These are phyloP conservation scores for Blastocystis hominis DNA, from an alignment of 352 stramenopile genomes.

Conservation along the genomic window DNA sequence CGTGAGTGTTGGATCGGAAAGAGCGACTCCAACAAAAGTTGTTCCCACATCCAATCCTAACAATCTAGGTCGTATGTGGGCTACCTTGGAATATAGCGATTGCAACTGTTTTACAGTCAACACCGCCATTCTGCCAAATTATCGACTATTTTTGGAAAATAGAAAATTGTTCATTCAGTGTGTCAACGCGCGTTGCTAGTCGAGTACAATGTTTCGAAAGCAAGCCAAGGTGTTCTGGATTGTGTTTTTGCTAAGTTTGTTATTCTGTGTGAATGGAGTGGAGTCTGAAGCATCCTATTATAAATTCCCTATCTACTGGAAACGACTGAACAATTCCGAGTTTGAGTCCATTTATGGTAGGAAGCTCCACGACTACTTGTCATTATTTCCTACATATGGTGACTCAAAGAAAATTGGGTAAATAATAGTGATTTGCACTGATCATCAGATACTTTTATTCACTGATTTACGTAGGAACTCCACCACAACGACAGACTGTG, in stretches of 20 bases:
- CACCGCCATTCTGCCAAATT: background rate
- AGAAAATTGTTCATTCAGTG: no score
- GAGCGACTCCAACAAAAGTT: constrained; percentile 4
- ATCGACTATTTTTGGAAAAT: background rate
- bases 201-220: no score
- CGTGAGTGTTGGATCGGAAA: constrained; percentile 9
- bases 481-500: constrained; percentile 42
- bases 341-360: background rate
- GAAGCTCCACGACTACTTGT: constrained; percentile 40
- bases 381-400: constrained; percentile 15
- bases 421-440: background rate
- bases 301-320: constrained; percentile 27
- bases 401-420: constrained; percentile 43
- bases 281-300: background rate
- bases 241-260: background rate
- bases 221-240: background rate
- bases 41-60: constrained; percentile 38
- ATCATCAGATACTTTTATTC: constrained; percentile 47
- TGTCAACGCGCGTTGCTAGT: no score
- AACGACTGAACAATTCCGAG: background rate
- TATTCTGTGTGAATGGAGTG: background rate
- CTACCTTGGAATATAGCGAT: background rate
- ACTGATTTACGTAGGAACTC: constrained; percentile 39
- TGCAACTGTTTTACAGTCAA: background rate
- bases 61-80: background rate